Base-by-base conservation (phyloP, 257 asterid species). In the Plantago elongata region DNA sequence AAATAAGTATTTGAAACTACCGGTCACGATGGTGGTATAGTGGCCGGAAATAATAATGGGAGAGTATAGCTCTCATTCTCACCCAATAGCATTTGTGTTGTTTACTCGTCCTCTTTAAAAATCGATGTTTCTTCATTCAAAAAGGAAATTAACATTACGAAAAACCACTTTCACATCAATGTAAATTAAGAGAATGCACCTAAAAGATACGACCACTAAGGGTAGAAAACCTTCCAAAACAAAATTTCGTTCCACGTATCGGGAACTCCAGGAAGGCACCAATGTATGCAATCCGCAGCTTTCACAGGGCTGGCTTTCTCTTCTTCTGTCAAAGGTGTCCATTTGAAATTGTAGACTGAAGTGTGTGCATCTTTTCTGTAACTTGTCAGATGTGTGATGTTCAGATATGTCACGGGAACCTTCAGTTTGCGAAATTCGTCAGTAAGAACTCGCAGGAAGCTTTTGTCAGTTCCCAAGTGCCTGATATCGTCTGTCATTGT, bases 191-290 rank as follows among this genome's bases (percentile, higher is more conserved):
- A 22, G 27, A 22, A 22, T 22, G 27, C 27, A 2, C 27, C 27
- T 22, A 22, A 22, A 22, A 22, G 27, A 22, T 22, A 52, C 17
- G 37, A 56, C 0, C 42, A 13, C 71, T 72, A 85, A 16, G 88
- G 94, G 62, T 77, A 78, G 52, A 85, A 85, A 37, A 85, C 86
- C 70, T 87, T 85, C 14, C 93, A 62, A 11, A 78, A 90, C 48
- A 90, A 43, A 9, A 87, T 79, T 73, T 87, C 85, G 40, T 85
- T 90, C 97, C 97, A 90, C 49, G 83, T 81, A 48, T 90, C 97
- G 37, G 78, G 95, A 37, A 90, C 66, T 11, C 97, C 97, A 0
- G 97, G 96, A 44, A 87, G 63, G 51, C 97, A 90, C 97, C 97
- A 90, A 38, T 90, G 97, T 4, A 83, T 75, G 77, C 97, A 90